A percentile compares a stretch with the other conserved stretches of the same genome.
Conservation (phyloP, 441 rosid genomes). For the Manihot esculenta region DNA sequence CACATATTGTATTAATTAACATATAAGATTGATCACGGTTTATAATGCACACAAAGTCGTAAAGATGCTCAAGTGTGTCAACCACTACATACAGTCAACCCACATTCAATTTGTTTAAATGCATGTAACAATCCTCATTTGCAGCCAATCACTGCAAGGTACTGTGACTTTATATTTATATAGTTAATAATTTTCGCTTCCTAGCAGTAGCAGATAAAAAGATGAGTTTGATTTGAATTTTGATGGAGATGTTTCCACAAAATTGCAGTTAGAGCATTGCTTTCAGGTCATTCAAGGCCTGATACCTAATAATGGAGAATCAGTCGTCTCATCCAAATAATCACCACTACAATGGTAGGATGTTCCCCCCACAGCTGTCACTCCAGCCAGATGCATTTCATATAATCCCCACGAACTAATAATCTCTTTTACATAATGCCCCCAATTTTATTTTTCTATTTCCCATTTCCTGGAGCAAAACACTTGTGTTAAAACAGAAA, state of each 20-base stretch:
- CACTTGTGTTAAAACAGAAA: too few species aligned
- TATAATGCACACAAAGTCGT: too few species aligned
- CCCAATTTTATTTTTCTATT: too few species aligned
- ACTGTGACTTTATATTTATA: too few species aligned
- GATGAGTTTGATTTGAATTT: background rate
- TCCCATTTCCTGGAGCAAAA: background rate
- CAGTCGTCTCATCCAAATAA: constrained; percentile 7
- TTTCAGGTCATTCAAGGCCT: constrained; percentile 21
- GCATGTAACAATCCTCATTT: too few species aligned
- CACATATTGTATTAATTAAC: too few species aligned
- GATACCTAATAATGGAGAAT: background rate
- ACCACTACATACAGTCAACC: too few species aligned
- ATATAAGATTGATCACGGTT: too few species aligned
- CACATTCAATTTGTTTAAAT: too few species aligned
- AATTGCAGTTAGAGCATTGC: constrained; percentile 22
- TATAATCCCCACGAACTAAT: constrained; percentile 10
- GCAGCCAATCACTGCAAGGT: too few species aligned
- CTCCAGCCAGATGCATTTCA: constrained; percentile 5
- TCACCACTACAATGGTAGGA: background rate
- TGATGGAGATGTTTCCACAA: background rate
- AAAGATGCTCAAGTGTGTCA: too few species aligned
- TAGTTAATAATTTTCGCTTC: background rate
- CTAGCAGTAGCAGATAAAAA: background rate
- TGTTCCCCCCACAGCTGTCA: constrained; percentile 21
- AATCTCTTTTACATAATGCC: background rate